A percentile compares a stretch with the other conserved stretches of the same genome.
These are phyloP conservation scores for Penicillium canescens DNA, from an alignment of 495 filamentous ascomycete genomes.

Conservation along the genomic window DNA sequence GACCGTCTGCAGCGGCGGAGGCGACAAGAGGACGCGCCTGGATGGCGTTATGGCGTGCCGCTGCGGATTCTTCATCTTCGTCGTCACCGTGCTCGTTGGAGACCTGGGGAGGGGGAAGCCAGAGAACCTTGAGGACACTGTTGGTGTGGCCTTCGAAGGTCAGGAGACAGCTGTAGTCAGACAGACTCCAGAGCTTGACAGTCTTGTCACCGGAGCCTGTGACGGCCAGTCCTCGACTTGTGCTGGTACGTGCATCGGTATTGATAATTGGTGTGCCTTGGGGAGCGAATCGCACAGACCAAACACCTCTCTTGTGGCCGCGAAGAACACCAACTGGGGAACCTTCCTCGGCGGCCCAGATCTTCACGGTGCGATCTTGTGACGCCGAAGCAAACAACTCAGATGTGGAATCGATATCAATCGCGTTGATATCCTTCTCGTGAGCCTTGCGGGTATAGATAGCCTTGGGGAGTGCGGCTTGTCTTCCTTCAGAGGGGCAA, in stretches of 20 bases:
- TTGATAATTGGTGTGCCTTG: slow-evolving; percentile 72
- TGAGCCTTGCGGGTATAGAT: slow-evolving; percentile 88
- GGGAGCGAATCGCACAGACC: slow-evolving; percentile 89
- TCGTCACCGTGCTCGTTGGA: slow-evolving; percentile 32
- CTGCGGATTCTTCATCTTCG: slow-evolving; percentile 31
- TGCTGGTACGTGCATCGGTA: slow-evolving; percentile 60
- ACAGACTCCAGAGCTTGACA: slow-evolving; percentile 90
- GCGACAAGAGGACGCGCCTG: slow-evolving; percentile 63
- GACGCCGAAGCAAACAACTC: slow-evolving; percentile 89
- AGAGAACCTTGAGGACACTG: slow-evolving; percentile 89
- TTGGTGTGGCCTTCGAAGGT: slow-evolving; percentile 97
- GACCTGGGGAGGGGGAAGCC: slow-evolving; percentile 67
- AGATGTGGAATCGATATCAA: slow-evolving; percentile 71
- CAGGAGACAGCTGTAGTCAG: slow-evolving; percentile 87
- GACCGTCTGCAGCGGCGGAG: slow-evolving; percentile 88
- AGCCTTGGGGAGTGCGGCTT: slow-evolving; percentile 52
- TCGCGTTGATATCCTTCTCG: slow-evolving; percentile 97
- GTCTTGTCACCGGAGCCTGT: slow-evolving; percentile 95
- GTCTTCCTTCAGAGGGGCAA: slow-evolving; percentile 34
- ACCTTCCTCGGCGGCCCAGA: slow-evolving; percentile 88
- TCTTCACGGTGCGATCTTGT: slow-evolving; percentile 94
- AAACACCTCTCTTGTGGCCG: slow-evolving; percentile 91
- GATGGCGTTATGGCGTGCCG: slow-evolving; percentile 23
- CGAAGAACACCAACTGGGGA: slow-evolving; percentile 84
- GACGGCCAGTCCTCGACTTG: slow-evolving; percentile 69